Base-by-base conservation (phyloP, 139 green algal genomes). In the Chlorella sorokiniana region DNA sequence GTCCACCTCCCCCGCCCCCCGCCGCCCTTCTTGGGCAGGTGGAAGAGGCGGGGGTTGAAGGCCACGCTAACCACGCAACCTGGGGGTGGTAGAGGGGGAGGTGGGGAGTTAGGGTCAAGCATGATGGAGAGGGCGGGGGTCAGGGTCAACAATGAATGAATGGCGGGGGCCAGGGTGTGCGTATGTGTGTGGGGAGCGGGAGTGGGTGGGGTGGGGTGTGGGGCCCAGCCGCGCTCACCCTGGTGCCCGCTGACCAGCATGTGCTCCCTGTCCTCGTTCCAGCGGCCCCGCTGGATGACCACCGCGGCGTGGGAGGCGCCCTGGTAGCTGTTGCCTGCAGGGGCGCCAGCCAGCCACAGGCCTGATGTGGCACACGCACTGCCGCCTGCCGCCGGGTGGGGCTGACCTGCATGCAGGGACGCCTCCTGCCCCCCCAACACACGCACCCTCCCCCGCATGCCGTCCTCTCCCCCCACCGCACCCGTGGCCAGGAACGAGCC, bases 11-110 rank as follows among this genome's bases (percentile, higher is more conserved):
- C 42, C 85, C 75, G 29, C 76, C 44, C n/a, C n/a, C 29, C 83
- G 29, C 74, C 79, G 38, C 38, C 73, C 42, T 61, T 87, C 82
- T 77, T 78, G 37, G 79, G 86, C 33, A 81, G 37, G 63, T 65
- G 61, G 81, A 95, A 97, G 7, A 98, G 70, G 14, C 77, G 61
- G 29, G 92, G 93, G 84, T 92, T 95, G 88, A 92, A 95, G 40
- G 83, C 83, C 16, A 86, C 84, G 11, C 83, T 88, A 4, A 93
- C 81, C 4, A 98, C 92, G 29, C 92, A 52, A 56, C 87, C 64
- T 85, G 81, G 82, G 95, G n/a, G n/a, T n/a, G n/a, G n/a, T n/a
- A n/a, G n/a, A n/a, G n/a, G n/a, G n/a, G n/a, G n/a, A n/a, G n/a
- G n/a, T n/a, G n/a, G n/a, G n/a, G n/a, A n/a, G n/a, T n/a, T n/a